phyloP scores from a whole-genome alignment of 116 monocot species.

The Iris pallida region DNA sequence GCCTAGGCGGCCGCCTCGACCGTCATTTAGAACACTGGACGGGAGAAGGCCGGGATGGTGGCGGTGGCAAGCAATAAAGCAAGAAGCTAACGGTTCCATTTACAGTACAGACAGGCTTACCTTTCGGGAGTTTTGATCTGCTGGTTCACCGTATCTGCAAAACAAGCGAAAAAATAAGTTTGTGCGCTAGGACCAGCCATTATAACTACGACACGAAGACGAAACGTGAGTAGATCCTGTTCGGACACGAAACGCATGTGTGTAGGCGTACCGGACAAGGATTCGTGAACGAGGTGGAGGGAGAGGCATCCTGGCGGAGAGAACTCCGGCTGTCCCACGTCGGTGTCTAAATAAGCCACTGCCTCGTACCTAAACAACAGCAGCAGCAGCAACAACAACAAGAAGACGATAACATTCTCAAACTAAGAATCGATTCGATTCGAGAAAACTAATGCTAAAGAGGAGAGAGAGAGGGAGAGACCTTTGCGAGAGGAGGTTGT shows the following conservation, averaged over 20 bases:
- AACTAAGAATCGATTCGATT: background rate
- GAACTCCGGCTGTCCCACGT: constrained; percentile 89
- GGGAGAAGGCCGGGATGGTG: no score
- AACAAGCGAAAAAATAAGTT: background rate
- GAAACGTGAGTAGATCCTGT: no score
- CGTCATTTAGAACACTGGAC: no score
- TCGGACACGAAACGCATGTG: no score
- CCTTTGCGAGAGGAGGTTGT: constrained; percentile 54
- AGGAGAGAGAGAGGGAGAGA: background rate
- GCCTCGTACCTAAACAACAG: constrained; percentile 39
- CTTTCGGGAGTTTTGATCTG: background rate
- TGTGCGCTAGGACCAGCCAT: background rate
- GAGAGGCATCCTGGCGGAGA: constrained; percentile 62
- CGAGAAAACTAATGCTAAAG: background rate
- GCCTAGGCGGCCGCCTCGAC: no score
- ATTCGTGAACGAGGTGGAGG: constrained; percentile 56
- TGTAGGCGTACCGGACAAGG: constrained; percentile 24
- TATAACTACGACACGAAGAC: background rate
- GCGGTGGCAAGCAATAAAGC: no score
- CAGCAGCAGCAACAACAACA: background rate
- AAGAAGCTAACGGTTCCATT: no score
- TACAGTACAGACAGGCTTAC: background rate
- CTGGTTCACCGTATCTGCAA: background rate
- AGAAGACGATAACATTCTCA: background rate
- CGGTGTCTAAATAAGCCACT: constrained; percentile 77